phyloP scores from a whole-genome alignment of 345 rosid species.

The Raphanus sativus region DNA sequence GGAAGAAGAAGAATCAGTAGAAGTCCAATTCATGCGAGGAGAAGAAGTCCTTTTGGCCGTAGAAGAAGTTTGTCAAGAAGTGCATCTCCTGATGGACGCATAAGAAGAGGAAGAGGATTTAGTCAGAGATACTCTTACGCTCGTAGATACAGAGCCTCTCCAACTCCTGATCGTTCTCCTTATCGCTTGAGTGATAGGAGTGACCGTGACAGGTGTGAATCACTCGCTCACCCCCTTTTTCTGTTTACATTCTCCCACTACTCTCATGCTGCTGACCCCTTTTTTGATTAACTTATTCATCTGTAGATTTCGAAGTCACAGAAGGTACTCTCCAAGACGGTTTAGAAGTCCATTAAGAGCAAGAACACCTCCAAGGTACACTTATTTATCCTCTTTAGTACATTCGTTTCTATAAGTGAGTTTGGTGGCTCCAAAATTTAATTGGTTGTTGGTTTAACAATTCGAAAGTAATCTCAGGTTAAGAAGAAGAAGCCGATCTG shows the following conservation, averaged over 20 bases:
- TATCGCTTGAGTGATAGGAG: conserved; percentile 62
- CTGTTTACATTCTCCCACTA: neutral
- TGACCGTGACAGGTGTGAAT: conserved; percentile 70
- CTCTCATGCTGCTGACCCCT: neutral
- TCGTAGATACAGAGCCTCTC: conserved; percentile 77
- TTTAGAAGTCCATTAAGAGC: conserved; percentile 76
- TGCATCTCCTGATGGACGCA: conserved; percentile 74
- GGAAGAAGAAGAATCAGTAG: conserved; percentile 64
- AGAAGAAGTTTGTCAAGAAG: conserved; percentile 82
- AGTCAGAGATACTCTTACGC: conserved; percentile 88
- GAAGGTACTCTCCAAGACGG: conserved; percentile 92
- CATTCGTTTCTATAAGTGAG: neutral
- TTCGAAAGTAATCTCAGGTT: conserved; percentile 50
- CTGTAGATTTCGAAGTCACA: conserved; percentile 60
- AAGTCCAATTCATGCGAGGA: conserved; percentile 58
- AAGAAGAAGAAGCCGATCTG: conserved; percentile 76
- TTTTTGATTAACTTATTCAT: neutral
- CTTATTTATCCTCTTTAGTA: neutral
- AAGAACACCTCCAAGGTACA: conserved; percentile 92
- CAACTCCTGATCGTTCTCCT: conserved; percentile 88
- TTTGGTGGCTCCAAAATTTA: neutral
- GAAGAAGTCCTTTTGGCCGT: conserved; percentile 50
- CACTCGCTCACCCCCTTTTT: neutral
- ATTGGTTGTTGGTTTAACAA: conserved; percentile 9
- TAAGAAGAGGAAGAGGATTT: conserved; percentile 93